A percentile compares a stretch with the other conserved stretches of the same genome.
Conservation (phyloP, 164 flowering plant species). For the Chimonanthus praecox region DNA sequence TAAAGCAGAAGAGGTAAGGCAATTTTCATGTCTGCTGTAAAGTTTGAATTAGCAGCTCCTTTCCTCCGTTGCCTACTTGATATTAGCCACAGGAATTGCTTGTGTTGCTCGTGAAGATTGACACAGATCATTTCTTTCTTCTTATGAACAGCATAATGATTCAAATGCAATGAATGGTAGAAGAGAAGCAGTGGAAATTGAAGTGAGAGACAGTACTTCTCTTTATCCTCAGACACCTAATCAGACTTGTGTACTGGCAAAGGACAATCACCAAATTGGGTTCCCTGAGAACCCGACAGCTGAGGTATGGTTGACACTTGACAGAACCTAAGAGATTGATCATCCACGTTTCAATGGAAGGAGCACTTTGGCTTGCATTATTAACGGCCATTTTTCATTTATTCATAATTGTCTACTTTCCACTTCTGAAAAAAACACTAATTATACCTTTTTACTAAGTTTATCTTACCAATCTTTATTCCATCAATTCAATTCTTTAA, state of each 20-base stretch:
- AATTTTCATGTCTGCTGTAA: neutral
- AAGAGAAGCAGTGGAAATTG: neutral
- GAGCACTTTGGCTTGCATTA: too few relatives aligned
- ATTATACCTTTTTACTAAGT: too few relatives aligned
- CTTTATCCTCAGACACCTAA: neutral
- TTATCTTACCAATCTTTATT: too few relatives aligned
- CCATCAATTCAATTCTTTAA: too few relatives aligned
- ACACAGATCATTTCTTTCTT: neutral
- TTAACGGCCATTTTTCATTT: too few relatives aligned
- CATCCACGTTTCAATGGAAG: too few relatives aligned
- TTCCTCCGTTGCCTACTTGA: too few relatives aligned
- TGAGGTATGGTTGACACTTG: neutral
- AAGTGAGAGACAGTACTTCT: neutral
- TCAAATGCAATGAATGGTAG: neutral
- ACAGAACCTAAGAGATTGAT: neutral
- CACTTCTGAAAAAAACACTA: too few relatives aligned
- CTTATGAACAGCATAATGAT: neutral
- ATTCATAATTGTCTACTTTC: neutral
- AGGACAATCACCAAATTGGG: neutral
- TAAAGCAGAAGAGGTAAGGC: neutral
- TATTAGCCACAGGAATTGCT: neutral
- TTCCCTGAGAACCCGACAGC: neutral
- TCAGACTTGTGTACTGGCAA: neutral
- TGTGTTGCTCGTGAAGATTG: neutral
- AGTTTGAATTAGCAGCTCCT: neutral